A percentile compares a stretch with the other conserved stretches of the same genome.
phyloP scores from a whole-genome alignment of 75 land plant genomes.

The Cryptomeria japonica region DNA sequence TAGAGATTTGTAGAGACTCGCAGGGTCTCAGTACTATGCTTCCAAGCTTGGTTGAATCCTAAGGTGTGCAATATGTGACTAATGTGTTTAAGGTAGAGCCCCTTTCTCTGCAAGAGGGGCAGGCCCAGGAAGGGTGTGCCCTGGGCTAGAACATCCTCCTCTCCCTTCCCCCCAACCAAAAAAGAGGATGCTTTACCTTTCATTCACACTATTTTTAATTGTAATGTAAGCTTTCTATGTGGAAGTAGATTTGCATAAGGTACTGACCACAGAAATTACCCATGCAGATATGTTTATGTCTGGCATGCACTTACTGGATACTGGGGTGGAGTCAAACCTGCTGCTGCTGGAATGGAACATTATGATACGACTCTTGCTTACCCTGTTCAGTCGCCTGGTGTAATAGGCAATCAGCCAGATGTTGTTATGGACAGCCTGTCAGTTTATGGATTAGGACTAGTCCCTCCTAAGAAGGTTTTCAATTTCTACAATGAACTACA shows the following conservation, averaged over 20 bases:
- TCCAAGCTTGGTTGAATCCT: background rate
- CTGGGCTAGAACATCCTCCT: background rate
- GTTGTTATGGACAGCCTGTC: conserved; percentile 62
- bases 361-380: conserved; percentile 63
- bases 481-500: conserved; percentile 83
- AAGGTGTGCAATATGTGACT: background rate
- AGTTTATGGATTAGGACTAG: conserved; percentile 71
- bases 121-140: background rate
- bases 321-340: conserved; percentile 85
- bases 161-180: no score
- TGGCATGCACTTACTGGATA: conserved; percentile 90
- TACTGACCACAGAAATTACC: background rate
- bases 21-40: no score
- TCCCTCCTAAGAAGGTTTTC: conserved; percentile 53
- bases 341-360: conserved; percentile 47
- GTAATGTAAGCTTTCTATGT: background rate
- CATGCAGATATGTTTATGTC: conserved; percentile 68
- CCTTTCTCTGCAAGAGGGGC: background rate
- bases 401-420: conserved; percentile 61
- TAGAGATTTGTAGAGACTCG: no score
- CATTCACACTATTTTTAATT: background rate
- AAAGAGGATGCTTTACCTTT: background rate
- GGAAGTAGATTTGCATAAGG: background rate
- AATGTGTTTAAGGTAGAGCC: background rate
- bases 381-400: conserved; percentile 72